Evolutionary conservation across 352 stramenopile genomes (phyloP), one percentile per base, ranked within the genome.

Genomic region (Phytophthora quininea): DNA sequence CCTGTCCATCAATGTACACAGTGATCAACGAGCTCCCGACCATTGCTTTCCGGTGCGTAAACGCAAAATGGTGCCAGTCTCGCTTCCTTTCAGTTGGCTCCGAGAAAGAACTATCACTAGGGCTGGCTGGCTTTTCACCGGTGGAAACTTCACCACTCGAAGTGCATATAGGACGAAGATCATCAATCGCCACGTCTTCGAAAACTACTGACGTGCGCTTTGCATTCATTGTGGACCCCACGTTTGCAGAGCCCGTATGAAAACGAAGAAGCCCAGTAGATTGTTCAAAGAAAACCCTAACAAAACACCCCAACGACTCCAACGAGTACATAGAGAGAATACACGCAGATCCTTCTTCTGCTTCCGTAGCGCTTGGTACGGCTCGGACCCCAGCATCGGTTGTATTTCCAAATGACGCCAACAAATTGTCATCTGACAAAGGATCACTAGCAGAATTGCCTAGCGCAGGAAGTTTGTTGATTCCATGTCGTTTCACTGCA

Each of bases 201-300:
- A 93, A 92, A 3, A 82, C 57, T 4, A 77, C 74, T 7, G 80
- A 81, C 8, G 69, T 90, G 14, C 77, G 73, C 49, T 87, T 91
- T 4, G 73, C 40, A 32, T 91, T 89, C 24, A 91, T 84, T 46
- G 75, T 89, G 24, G 82, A 73, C 1, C 76, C 84, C 29, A 77
- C 65, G n/a, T 49, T 84, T 14, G 79, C 67, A 2, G 74, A 74
- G 1, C 82, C 82, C 3, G 83, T 91, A 49, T 95, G 83, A 15
- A 95, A 74, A 1, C 84, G 82, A 48, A 95, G 71, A 40, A 75
- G 82, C 0, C 81, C 84, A n/a, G 72, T 89, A 2, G 62, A 66
- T 35, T 85, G 76, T 33, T 95, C 87, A 64, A 95, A 95, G 62
- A 89, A 95, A 3, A 88, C 77, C 7, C 85, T 83, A 5, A 84